Conservation (phyloP, 2,329 filamentous ascomycete genomes). For the Colletotrichum viniferum region DNA sequence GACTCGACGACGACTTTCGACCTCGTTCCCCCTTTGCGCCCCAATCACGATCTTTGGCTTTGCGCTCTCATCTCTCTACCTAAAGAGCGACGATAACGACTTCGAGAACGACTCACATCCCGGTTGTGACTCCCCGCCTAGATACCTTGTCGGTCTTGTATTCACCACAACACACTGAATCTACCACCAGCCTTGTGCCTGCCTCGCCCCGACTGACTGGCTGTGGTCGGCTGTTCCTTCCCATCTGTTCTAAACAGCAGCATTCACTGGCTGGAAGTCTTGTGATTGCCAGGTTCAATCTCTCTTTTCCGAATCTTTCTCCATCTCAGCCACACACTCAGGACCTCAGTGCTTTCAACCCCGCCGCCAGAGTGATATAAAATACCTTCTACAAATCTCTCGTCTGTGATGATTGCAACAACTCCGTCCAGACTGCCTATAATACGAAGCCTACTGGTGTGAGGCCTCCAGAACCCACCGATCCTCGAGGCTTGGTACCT, state of each 20-base stretch:
- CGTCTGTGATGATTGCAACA: conserved; percentile 19
- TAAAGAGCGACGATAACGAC: not conserved
- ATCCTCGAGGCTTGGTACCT: not conserved
- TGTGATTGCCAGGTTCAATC: not conserved
- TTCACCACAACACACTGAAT: not conserved
- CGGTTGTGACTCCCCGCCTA: not conserved
- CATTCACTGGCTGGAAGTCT: not conserved
- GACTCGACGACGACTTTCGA: conserved; percentile 9
- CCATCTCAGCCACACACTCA: not conserved
- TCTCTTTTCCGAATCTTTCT: not conserved
- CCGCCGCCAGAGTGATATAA: not conserved
- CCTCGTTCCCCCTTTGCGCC: not conserved
- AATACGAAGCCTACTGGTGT: not conserved
- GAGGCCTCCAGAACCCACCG: not conserved
- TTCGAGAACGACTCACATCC: not conserved
- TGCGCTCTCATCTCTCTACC: not conserved
- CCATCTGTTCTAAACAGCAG: not conserved
- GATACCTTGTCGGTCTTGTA: not conserved
- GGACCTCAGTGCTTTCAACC: not conserved
- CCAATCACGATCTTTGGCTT: not conserved
- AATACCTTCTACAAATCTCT: not conserved
- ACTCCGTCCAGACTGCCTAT: not conserved
- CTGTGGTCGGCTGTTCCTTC: not conserved
- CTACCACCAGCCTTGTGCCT: not conserved
- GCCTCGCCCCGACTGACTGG: not conserved